Evolutionary conservation across 345 rosid species (phyloP), one percentile per base, ranked within the genome.

Genomic region (Salix caprea): DNA sequence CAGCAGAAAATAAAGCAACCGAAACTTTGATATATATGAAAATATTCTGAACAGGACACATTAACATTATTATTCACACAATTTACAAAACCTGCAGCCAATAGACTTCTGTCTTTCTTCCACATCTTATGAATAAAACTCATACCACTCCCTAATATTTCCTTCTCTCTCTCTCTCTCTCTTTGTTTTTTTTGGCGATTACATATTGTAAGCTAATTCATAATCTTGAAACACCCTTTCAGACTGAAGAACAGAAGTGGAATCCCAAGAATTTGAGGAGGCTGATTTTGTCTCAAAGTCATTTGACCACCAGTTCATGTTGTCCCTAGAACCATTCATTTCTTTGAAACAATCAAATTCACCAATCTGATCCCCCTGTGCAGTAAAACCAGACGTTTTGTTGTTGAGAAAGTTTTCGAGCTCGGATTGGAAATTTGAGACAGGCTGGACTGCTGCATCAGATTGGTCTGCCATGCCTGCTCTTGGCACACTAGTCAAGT

Each of bases 191-290:
- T 10, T n/a, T 26, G 23, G 12, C 24, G 60, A 52, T 81, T 82
- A 90, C 77, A 87, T 80, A 83, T 85, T 89, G 74, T 85, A 85
- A 39, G 79, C 86, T 81, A 91, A 78, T 83, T 87, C 88, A 82
- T 84, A 91, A 76, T 87, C 91, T 76, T 86, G 91, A 78, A 90
- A 86, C 84, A 92, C 76, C 32, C 83, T 90, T 72, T 85, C 86
- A 73, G 83, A 77, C 61, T 82, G 90, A 78, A 86, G 83, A 70
- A 67, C 88, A 23, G 83, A 80, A 74, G 81, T 71, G 26, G 91
- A 88, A 65, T 86, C 93, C 97, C 97, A 94, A 2, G 94, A 87
- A 80, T 84, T 86, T 1, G 94, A 81, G 50, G 94, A 82, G 40
- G 85, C 79, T 40, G 89, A 77, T 82, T 87, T 90, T 67, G 86